A percentile compares a stretch with the other conserved stretches of the same genome.
Evolutionary conservation across 1,284 basidiomycete species (phyloP).

Genomic region (Cerrena zonata): DNA sequence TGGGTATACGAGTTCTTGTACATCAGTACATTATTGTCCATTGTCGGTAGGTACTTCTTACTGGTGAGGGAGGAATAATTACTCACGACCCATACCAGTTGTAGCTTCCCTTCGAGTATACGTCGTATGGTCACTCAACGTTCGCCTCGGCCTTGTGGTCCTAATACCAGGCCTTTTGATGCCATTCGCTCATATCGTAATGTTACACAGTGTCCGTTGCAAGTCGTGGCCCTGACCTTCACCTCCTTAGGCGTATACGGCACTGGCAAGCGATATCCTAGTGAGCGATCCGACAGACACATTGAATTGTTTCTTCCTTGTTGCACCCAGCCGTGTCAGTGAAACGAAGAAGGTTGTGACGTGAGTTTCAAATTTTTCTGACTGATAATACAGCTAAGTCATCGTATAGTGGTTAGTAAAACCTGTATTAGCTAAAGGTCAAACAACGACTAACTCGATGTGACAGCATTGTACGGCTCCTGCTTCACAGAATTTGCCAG

Average conservation of each 20-base stretch:
- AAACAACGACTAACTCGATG: neutral
- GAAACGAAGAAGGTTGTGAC: neutral
- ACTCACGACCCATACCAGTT: too few species aligned
- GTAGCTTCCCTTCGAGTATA: neutral
- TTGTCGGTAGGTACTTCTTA: too few species aligned
- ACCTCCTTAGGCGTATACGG: neutral
- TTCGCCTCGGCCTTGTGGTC: neutral
- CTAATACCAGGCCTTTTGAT: neutral
- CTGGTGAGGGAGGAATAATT: too few species aligned
- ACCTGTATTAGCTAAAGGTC: too few species aligned
- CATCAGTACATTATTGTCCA: neutral
- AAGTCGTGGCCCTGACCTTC: too few species aligned
- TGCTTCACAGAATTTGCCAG: neutral
- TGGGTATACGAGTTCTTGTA: neutral
- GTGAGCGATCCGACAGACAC: neutral
- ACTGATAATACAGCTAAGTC: too few species aligned
- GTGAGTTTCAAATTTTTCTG: neutral
- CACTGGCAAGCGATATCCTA: neutral
- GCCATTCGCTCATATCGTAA: neutral
- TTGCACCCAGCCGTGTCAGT: neutral
- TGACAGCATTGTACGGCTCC: neutral
- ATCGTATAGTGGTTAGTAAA: neutral
- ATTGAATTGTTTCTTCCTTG: neutral
- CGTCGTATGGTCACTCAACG: neutral
- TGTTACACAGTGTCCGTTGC: too few species aligned